These are phyloP conservation scores for Aegilops bicornis DNA, from an alignment of 176 grass and related monocot species.

Conservation along the genomic window DNA sequence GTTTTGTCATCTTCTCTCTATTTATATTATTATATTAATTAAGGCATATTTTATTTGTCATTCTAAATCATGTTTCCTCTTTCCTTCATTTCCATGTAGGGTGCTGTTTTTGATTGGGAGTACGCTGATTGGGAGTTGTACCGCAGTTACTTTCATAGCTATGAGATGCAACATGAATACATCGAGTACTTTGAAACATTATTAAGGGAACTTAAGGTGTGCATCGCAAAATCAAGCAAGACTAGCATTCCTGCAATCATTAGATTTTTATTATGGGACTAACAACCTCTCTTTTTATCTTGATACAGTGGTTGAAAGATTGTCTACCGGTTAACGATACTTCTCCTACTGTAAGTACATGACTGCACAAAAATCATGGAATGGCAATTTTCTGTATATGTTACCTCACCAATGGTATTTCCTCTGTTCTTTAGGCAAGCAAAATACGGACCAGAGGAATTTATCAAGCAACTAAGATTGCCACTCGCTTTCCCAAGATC, in stretches of 20 bases:
- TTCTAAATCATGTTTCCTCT: not conserved
- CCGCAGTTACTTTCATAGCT: not conserved
- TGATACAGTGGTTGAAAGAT: conserved; percentile 28
- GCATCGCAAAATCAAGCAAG: conserved; percentile 5
- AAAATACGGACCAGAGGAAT: conserved; percentile 13
- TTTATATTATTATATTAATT: not conserved
- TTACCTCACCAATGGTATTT: not conserved
- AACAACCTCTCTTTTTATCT: not conserved
- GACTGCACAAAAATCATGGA: not conserved
- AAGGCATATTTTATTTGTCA: not conserved
- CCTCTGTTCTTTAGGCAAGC: conserved; percentile 2
- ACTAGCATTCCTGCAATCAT: not conserved
- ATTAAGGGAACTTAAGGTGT: conserved; percentile 14
- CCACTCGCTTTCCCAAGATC: conserved; percentile 16
- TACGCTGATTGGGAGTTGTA: not conserved
- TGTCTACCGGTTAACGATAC: not conserved
- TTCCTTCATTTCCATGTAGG: conserved; percentile 1
- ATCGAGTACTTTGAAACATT: conserved; percentile 5
- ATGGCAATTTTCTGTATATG: not conserved
- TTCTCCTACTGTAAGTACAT: conserved; percentile 28
- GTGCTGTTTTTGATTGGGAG: not conserved
- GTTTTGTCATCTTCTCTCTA: not conserved
- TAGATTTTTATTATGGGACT: not conserved
- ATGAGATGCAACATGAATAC: conserved; percentile 29
- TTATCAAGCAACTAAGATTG: conserved; percentile 33